These are phyloP conservation scores for Porcisia deanei DNA, from an alignment of 208 protist genomes.

Conservation along the genomic window DNA sequence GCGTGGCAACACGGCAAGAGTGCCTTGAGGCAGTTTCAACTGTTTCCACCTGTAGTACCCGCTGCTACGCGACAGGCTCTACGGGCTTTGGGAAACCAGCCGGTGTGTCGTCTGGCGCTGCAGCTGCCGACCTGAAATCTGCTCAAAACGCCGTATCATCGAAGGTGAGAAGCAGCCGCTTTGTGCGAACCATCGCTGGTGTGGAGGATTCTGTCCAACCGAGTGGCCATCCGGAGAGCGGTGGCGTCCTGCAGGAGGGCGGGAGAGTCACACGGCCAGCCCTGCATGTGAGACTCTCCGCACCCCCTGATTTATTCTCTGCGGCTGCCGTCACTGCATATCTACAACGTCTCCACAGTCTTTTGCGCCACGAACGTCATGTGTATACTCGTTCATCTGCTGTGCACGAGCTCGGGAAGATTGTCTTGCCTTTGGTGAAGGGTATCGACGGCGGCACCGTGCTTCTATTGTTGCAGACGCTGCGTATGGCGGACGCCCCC, in stretches of 20 bases:
- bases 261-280: neutral
- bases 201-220: neutral
- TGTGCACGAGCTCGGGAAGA: conserved; percentile 12
- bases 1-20: neutral
- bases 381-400: neutral
- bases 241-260: neutral
- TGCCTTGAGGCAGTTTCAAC: neutral
- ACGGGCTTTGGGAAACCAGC: neutral
- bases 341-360: conserved; percentile 17
- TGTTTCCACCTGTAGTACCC: too few species aligned
- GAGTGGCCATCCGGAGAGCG: neutral
- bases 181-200: neutral
- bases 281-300: neutral
- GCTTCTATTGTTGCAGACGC: conserved; percentile 41
- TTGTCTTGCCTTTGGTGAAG: conserved; percentile 33
- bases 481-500: conserved; percentile 33
- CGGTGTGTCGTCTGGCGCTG: neutral
- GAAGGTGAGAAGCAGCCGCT: conserved; percentile 1
- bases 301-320: neutral
- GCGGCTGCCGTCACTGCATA: conserved; percentile 1
- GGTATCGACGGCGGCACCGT: conserved; percentile 44
- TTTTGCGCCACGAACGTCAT: neutral
- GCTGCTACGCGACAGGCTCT: neutral
- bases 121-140: neutral
- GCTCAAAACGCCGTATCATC: neutral